phyloP scores from a whole-genome alignment of 164 flowering plant species.

The Vitis labrusca region DNA sequence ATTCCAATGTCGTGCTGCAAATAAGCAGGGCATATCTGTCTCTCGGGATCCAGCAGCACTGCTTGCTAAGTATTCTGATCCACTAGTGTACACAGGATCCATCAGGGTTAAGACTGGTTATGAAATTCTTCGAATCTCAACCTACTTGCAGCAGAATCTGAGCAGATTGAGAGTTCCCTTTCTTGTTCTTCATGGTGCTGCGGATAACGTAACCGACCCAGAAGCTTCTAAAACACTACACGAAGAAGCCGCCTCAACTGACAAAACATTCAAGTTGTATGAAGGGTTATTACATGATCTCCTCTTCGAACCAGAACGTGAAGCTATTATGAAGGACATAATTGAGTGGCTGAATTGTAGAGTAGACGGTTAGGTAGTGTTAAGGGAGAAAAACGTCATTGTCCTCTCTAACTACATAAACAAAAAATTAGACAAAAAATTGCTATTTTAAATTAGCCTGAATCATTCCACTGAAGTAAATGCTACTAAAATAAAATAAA shows the following conservation, averaged over 20 bases:
- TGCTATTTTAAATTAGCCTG: too few species aligned
- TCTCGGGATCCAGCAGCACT: slow-evolving; percentile 80
- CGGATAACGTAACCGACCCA: slow-evolving; percentile 81
- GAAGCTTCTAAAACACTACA: slow-evolving; percentile 61
- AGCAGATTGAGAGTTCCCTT: slow-evolving; percentile 53
- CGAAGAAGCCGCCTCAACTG: slow-evolving; percentile 68
- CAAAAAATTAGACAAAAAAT: too few species aligned
- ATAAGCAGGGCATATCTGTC: slow-evolving; percentile 60
- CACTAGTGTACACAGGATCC: slow-evolving; percentile 82
- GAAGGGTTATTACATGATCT: slow-evolving; percentile 83
- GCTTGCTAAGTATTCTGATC: slow-evolving; percentile 81
- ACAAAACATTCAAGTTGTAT: slow-evolving; percentile 69
- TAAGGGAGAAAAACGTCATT: background rate
- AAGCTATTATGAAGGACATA: slow-evolving; percentile 47
- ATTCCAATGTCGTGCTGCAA: slow-evolving; percentile 65
- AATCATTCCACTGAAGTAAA: too few species aligned
- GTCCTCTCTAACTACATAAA: too few species aligned
- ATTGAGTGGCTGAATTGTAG: slow-evolving; percentile 71
- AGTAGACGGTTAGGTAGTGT: slow-evolving; percentile 5
- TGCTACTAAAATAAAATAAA: too few species aligned
- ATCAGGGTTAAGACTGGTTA: slow-evolving; percentile 75
- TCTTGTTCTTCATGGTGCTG: slow-evolving; percentile 84
- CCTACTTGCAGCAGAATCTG: slow-evolving; percentile 61
- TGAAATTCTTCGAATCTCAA: slow-evolving; percentile 70
- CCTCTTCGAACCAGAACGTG: slow-evolving; percentile 77